Base-by-base conservation (phyloP, 306 rosid species). In the Arachis stenosperma region DNA sequence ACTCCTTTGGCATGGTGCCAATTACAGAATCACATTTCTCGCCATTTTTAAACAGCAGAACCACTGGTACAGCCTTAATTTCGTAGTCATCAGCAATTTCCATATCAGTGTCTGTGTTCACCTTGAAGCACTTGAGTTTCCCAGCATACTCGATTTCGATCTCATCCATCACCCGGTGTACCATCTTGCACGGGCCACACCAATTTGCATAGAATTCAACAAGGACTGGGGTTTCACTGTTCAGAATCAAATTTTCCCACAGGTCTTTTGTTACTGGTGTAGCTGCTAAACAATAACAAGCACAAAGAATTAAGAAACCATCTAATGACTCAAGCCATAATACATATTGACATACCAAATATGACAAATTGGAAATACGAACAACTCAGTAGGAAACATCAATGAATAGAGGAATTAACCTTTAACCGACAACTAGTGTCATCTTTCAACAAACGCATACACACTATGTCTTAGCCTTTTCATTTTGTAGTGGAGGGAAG, bases 181-280 rank as follows among this genome's bases (percentile, higher is more conserved):
- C 96, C 96, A 93, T 93, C 87, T 88, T 81, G 83, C 98, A 93
- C 0, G 98, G 98, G 12, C 97, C 97, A 40, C 98, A 93, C 98
- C 97, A 91, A 81, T 86, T 89, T 2, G 98, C 96, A 46, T 88
- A 91, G 76, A 93, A 93, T 71, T 89, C 96, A 29, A 93, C 96
- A 2, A 93, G 89, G 42, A 93, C 98, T 17, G 97, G 94, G 14
- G 81, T 80, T 80, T 87, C 83, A 33, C 97, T 85, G 39, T 84
- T 84, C 68, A 91, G 74, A 51, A 91, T 82, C 1, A 85, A 69
- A 8, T 61, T 88, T 44, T 89, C 86, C 97, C 98, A 93, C 4
- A 86, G 82, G 63, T 86, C 91, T 75, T 85, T 77, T 57, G 88
- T 91, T 40, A 93, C 82, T 5, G 64, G 82, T 40, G 81, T 61